These are phyloP conservation scores for Coemansia guatemalensis DNA, from an alignment of 192 early-diverging fungal genomes.

Conservation along the genomic window DNA sequence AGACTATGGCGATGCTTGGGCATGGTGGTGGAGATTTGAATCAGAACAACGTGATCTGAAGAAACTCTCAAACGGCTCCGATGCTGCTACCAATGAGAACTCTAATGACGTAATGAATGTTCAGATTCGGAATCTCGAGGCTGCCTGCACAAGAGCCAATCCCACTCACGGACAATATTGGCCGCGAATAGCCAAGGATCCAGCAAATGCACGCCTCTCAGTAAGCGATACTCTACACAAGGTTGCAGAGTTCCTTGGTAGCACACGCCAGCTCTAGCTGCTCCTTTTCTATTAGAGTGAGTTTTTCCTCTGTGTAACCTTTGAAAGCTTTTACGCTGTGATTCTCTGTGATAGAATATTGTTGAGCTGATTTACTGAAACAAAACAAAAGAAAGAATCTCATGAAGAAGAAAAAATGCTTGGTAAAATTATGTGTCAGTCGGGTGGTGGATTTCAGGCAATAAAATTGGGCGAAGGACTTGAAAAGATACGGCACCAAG, in stretches of 20 bases:
- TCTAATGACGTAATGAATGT: neutral
- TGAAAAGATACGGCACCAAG: no score
- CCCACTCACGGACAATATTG: conserved; percentile 91
- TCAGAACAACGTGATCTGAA: conserved; percentile 44
- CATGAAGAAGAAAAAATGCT: neutral
- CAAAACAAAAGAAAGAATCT: no score
- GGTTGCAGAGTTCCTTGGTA: conserved; percentile 20
- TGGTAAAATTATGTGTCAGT: neutral
- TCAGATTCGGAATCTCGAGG: conserved; percentile 53
- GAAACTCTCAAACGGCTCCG: neutral
- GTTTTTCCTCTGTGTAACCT: no score
- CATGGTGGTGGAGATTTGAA: conserved; percentile 95
- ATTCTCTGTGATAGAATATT: no score
- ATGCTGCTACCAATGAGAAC: neutral
- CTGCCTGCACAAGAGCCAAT: conserved; percentile 71
- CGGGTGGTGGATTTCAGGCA: no score
- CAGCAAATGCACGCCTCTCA: conserved; percentile 27
- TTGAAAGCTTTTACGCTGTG: no score
- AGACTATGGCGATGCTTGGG: conserved; percentile 92
- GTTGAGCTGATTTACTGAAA: no score
- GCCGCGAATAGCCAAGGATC: conserved; percentile 77
- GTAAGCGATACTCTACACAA: conserved; percentile 19
- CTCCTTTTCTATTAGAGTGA: no score
- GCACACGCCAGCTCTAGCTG: conserved; percentile 14
- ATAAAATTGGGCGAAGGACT: no score